phyloP scores from a whole-genome alignment of 768 basidiomycete species.

The Porphyrellus cyaneotinctus region DNA sequence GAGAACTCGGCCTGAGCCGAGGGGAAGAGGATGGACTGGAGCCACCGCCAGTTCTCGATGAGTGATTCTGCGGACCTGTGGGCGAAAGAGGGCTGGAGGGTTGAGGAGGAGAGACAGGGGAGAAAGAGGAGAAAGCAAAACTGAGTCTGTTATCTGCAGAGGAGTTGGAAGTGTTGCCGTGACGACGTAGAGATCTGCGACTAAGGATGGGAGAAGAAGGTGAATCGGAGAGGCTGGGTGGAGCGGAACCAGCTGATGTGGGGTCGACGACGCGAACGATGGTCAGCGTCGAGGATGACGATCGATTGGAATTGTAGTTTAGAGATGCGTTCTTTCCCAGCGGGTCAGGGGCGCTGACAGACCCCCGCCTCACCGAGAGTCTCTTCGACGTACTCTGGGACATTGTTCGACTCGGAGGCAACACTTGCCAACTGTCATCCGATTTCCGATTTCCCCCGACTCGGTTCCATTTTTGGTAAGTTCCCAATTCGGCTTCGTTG shows the following conservation, averaged over 20 bases:
- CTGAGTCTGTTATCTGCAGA: constrained; percentile 40
- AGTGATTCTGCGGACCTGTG: constrained; percentile 30
- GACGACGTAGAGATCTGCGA: constrained; percentile 32
- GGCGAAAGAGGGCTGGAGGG: constrained; percentile 18
- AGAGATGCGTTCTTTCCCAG: constrained; percentile 51
- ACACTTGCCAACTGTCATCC: no score
- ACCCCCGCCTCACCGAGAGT: constrained; percentile 61
- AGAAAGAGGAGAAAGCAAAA: constrained; percentile 69
- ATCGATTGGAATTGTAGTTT: constrained; percentile 50
- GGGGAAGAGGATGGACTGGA: constrained; percentile 39
- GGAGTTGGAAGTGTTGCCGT: constrained; percentile 29
- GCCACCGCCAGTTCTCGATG: constrained; percentile 24
- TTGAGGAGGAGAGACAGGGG: constrained; percentile 23
- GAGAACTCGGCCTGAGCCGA: constrained; percentile 48
- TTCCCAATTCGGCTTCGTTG: constrained; percentile 5
- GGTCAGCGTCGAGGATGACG: constrained; percentile 61
- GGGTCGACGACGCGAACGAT: constrained; percentile 62
- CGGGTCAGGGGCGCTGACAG: constrained; percentile 65
- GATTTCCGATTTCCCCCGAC: neutral
- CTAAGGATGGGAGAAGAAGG: constrained; percentile 23
- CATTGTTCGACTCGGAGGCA: constrained; percentile 9
- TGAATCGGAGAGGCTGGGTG: constrained; percentile 24
- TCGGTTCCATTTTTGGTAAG: neutral
- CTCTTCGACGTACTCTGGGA: constrained; percentile 20
- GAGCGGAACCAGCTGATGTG: constrained; percentile 14